phyloP scores from a whole-genome alignment of 805 yeast genomes.

The Myxozyma monticola region DNA sequence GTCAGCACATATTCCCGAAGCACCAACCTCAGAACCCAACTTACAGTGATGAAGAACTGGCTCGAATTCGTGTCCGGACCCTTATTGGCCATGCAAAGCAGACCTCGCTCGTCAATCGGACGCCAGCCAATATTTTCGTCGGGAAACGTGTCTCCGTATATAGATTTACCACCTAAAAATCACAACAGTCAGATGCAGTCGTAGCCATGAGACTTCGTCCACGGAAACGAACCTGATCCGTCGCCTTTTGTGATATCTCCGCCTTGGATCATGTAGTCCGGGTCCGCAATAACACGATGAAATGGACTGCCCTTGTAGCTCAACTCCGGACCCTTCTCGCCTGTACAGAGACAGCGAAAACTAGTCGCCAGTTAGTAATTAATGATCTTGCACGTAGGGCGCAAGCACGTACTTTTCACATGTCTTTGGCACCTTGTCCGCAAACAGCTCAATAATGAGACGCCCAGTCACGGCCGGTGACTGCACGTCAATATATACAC shows the following conservation, averaged over 20 bases:
- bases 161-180: slow-evolving; percentile 55
- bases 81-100: slow-evolving; percentile 72
- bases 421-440: slow-evolving; percentile 18
- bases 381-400: not conserved
- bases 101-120: slow-evolving; percentile 63
- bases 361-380: slow-evolving; percentile 2
- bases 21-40: not conserved
- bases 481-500: slow-evolving; percentile 23
- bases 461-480: slow-evolving; percentile 21
- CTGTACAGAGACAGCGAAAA: slow-evolving; percentile 73
- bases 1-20: not conserved
- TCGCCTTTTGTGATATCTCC: slow-evolving; percentile 67
- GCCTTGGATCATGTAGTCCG: slow-evolving; percentile 76
- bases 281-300: slow-evolving; percentile 65
- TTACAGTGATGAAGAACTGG: slow-evolving; percentile 78
- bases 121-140: slow-evolving; percentile 70
- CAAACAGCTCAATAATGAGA: slow-evolving; percentile 21
- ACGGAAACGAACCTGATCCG: slow-evolving; percentile 54
- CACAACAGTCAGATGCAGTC: not conserved
- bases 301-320: slow-evolving; percentile 67
- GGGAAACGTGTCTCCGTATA: slow-evolving; percentile 64
- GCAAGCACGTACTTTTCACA: slow-evolving; percentile 23
- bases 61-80: slow-evolving; percentile 75
- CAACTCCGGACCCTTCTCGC: slow-evolving; percentile 62
- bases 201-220: not conserved